These are phyloP conservation scores for Chytriomyces sp. DNA, from an alignment of 192 early-diverging fungal genomes.

Conservation along the genomic window DNA sequence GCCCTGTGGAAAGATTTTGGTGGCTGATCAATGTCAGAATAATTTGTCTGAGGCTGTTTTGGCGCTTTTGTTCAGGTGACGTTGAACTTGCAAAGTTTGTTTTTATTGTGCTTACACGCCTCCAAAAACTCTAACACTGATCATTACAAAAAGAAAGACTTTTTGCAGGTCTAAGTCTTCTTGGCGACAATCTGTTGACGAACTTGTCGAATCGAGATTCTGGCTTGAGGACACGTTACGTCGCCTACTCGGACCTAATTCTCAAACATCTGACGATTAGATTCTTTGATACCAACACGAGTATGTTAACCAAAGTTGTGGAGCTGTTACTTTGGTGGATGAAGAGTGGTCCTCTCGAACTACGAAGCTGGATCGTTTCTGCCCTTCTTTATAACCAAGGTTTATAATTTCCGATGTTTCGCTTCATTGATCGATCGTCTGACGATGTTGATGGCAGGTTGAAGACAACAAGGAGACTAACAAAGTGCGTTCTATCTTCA, in stretches of 20 bases:
- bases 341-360: constrained; percentile 68
- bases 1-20: constrained; percentile 62
- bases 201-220: constrained; percentile 24
- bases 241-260: constrained; percentile 77
- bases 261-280: constrained; percentile 87
- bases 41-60: constrained; percentile 64
- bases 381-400: constrained; percentile 72
- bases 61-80: constrained; percentile 58
- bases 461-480: constrained; percentile 87
- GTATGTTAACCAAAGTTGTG: constrained; percentile 80
- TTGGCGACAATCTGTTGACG: constrained; percentile 69
- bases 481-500: constrained; percentile 70
- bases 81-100: no score
- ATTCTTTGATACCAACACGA: constrained; percentile 91
- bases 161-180: constrained; percentile 63
- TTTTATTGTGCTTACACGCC: no score
- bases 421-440: neutral
- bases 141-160: constrained; percentile 87
- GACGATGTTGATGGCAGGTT: constrained; percentile 49
- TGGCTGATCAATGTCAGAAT: constrained; percentile 63
- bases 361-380: constrained; percentile 81
- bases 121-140: constrained; percentile 82
- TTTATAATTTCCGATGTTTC: neutral
- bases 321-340: constrained; percentile 73
- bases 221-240: constrained; percentile 63